Conservation (phyloP, 345 rosid genomes). For the Salix dunnii region DNA sequence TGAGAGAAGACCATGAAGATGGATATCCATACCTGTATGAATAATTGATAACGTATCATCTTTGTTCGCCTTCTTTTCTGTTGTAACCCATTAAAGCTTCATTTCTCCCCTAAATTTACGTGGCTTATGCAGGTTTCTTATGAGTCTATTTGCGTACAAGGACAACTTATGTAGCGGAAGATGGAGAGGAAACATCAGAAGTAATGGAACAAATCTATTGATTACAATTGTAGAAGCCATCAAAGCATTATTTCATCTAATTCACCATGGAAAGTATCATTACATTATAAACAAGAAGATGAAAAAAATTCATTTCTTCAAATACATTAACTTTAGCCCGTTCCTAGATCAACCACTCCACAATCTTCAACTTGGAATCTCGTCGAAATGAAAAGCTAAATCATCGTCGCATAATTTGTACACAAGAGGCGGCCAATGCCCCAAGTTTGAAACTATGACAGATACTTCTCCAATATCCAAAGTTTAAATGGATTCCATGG, state of each 20-base stretch:
- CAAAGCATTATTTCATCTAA: neutral
- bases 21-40: neutral
- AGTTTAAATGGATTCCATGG: conserved; percentile 40
- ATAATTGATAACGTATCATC: neutral
- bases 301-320: neutral
- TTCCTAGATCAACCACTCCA: neutral
- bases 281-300: neutral
- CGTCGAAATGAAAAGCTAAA: neutral
- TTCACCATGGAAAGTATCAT: neutral
- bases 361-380: neutral
- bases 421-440: neutral
- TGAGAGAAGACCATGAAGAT: neutral
- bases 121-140: too few species aligned
- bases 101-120: too few species aligned
- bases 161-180: too few species aligned
- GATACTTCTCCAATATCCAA: neutral
- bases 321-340: neutral
- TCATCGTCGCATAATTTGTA: neutral
- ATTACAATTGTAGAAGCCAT: neutral
- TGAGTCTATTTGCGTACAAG: too few species aligned
- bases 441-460: neutral
- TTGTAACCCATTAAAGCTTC: neutral
- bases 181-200: neutral
- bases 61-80: neutral
- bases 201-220: neutral